These are phyloP conservation scores for Marasmius fiardii DNA, from an alignment of 1,284 basidiomycete species.

Conservation along the genomic window DNA sequence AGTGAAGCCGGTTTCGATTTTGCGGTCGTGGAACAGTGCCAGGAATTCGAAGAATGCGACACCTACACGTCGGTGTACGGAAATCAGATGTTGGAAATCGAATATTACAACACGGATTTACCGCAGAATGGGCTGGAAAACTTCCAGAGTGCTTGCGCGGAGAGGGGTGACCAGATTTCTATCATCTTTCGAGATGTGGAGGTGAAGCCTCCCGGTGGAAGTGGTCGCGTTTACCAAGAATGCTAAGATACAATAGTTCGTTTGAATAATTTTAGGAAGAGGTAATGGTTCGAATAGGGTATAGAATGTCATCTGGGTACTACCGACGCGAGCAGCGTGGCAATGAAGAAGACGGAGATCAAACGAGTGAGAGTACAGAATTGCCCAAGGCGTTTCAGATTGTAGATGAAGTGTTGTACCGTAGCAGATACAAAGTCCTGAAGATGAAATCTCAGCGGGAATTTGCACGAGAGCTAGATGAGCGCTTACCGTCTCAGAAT, in stretches of 20 bases:
- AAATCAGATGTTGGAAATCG: slow-evolving; percentile 10
- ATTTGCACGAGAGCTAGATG: background rate
- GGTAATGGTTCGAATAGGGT: too few species aligned
- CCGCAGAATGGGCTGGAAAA: background rate
- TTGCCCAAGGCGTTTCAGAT: too few species aligned
- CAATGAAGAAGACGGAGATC: background rate
- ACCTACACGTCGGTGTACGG: slow-evolving; percentile 13
- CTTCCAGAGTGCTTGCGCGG: background rate
- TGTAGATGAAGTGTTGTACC: background rate
- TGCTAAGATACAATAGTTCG: background rate
- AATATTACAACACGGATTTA: slow-evolving; percentile 5
- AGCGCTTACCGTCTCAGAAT: background rate
- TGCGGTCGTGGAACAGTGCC: slow-evolving; percentile 14
- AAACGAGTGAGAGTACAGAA: background rate
- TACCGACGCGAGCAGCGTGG: background rate
- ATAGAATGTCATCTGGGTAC: background rate
- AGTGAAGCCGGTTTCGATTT: slow-evolving; percentile 12
- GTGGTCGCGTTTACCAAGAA: background rate
- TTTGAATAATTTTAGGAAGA: background rate
- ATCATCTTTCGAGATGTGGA: slow-evolving; percentile 1
- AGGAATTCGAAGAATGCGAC: slow-evolving; percentile 12
- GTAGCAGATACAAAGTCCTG: background rate
- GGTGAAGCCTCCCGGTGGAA: background rate
- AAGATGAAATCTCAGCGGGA: background rate
- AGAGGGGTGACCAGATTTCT: slow-evolving; percentile 2